Evolutionary conservation across 331 rosid species (phyloP).

Genomic region (Acacia concinna): DNA sequence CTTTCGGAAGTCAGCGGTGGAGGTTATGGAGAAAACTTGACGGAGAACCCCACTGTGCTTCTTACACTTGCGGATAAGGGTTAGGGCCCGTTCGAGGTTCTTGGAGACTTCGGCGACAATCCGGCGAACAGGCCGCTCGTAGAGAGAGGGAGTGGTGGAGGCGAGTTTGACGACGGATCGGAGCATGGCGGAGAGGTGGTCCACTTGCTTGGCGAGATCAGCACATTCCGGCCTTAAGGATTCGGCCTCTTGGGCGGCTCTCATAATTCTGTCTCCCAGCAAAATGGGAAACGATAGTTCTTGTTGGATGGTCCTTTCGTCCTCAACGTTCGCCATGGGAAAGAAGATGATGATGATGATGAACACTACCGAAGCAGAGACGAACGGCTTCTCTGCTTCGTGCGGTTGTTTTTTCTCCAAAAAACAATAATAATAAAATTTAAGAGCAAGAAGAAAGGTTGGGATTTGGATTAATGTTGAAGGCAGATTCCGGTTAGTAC

Average conservation of each 20-base stretch:
- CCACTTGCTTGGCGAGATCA: constrained; percentile 60
- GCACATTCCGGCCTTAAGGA: constrained; percentile 59
- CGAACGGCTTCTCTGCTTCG: not conserved
- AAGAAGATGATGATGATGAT: not conserved
- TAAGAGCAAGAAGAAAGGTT: not conserved
- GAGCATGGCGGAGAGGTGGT: constrained; percentile 58
- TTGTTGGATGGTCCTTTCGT: constrained; percentile 52
- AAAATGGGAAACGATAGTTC: constrained; percentile 64
- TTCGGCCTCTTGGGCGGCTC: constrained; percentile 68
- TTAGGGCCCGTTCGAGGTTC: constrained; percentile 63
- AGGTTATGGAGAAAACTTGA: constrained; percentile 72
- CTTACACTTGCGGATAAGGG: constrained; percentile 59
- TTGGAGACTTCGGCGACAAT: constrained; percentile 59
- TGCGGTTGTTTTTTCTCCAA: not conserved
- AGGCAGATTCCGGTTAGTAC: not conserved
- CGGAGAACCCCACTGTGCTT: constrained; percentile 66
- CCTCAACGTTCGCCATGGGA: constrained; percentile 42
- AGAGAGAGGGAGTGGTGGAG: constrained; percentile 49
- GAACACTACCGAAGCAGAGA: not conserved
- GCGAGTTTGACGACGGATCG: constrained; percentile 57
- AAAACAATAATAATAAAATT: not conserved
- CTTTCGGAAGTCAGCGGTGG: constrained; percentile 65
- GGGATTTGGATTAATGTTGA: not conserved
- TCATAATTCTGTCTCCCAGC: constrained; percentile 64
- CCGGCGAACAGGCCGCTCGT: constrained; percentile 75